phyloP scores from a whole-genome alignment of 306 rosid genomes.

The Malus fusca region DNA sequence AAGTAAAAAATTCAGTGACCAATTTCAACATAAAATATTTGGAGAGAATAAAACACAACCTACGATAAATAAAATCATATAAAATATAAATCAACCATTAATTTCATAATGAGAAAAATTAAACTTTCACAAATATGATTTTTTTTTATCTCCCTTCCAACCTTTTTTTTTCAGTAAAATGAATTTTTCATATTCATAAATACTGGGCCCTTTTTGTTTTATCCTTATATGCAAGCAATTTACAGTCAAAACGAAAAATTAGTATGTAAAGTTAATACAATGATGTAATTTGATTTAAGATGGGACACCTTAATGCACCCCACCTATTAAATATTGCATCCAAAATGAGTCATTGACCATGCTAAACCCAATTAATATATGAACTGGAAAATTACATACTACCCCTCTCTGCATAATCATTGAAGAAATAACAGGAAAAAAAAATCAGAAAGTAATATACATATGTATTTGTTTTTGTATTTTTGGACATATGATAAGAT shows the following conservation, averaged over 20 bases:
- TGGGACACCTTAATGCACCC: neutral
- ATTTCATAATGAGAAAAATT: neutral
- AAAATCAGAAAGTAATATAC: neutral
- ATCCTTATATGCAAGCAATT: neutral
- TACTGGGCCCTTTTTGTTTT: neutral
- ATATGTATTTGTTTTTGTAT: neutral
- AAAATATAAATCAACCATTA: no score
- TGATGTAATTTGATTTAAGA: neutral
- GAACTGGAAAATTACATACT: neutral
- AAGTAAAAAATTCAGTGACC: no score
- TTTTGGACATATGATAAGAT: neutral
- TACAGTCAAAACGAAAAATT: neutral
- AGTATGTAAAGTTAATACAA: neutral
- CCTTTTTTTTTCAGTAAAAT: neutral
- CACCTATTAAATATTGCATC: neutral
- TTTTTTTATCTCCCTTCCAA: neutral
- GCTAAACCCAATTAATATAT: neutral
- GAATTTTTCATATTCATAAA: neutral
- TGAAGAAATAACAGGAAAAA: neutral
- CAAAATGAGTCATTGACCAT: slow-evolving; percentile 3
- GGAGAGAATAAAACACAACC: no score
- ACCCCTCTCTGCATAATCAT: neutral
- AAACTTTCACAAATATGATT: neutral
- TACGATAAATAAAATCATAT: no score
- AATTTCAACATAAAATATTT: no score